Evolutionary conservation across 495 filamentous ascomycete species (phyloP).

Genomic region (Glutinoglossum americanum): DNA sequence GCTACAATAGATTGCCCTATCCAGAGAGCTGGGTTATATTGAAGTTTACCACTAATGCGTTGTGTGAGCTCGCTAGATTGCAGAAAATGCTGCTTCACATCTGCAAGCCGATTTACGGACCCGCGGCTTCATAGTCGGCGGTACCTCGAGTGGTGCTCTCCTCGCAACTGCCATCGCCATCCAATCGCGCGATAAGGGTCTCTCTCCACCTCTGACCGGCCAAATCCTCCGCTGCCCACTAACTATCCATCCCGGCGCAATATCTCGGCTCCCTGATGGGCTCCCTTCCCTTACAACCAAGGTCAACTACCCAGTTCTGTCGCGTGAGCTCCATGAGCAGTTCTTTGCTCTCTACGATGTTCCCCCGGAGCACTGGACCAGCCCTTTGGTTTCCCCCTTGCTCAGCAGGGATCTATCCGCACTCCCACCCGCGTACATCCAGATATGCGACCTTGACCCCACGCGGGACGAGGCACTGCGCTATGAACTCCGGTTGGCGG

Average conservation of each 20-base stretch:
- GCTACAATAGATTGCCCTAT: background rate
- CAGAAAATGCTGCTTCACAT: conserved; percentile 11
- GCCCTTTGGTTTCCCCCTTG: conserved; percentile 3
- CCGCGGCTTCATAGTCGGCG: conserved; percentile 28
- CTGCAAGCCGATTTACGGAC: conserved; percentile 15
- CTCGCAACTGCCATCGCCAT: conserved; percentile 22
- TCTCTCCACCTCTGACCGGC: conserved; percentile 24
- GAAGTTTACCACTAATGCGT: background rate
- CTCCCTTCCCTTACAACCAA: background rate
- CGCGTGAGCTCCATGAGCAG: no score
- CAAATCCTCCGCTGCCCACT: conserved; percentile 5
- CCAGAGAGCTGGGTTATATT: no score
- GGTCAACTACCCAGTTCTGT: no score
- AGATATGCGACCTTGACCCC: conserved; percentile 19
- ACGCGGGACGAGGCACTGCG: conserved; percentile 21
- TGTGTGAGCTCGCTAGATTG: background rate
- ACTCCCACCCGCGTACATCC: conserved; percentile 21
- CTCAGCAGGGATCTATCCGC: conserved; percentile 2
- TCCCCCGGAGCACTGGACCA: no score
- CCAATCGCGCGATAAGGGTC: conserved; percentile 20
- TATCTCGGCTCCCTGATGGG: background rate
- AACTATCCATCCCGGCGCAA: conserved; percentile 21
- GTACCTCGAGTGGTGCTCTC: conserved; percentile 27
- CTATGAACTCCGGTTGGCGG: conserved; percentile 17
- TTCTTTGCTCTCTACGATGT: no score